Percentiles rank a stretch among this genome's conserved stretches.
Conservation (phyloP, 2,329 filamentous ascomycete genomes). For the Aspergillus calidoustus region DNA sequence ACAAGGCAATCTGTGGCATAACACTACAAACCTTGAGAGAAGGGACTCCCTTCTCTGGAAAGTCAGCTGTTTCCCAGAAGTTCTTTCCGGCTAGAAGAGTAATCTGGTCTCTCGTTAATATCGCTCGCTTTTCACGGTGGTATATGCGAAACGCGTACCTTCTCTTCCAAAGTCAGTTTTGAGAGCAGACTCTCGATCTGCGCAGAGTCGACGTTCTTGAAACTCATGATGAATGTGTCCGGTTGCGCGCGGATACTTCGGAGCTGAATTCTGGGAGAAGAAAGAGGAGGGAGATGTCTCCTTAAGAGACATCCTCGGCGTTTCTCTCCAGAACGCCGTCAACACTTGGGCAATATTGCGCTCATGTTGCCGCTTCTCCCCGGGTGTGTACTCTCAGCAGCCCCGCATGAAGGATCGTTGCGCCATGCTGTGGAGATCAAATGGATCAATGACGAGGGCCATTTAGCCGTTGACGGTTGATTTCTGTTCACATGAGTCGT, state of each 20-base stretch:
- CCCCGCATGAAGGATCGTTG: constrained; percentile 4
- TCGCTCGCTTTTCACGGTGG: background rate
- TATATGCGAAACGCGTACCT: background rate
- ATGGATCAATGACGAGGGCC: background rate
- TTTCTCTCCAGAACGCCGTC: too few relatives aligned
- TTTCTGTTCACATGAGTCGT: background rate
- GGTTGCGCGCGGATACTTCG: background rate
- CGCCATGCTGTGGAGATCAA: constrained; percentile 3
- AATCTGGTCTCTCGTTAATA: constrained; percentile 3
- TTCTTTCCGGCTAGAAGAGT: constrained; percentile 12
- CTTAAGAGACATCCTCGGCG: background rate
- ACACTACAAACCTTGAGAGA: constrained; percentile 8
- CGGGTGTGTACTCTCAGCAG: background rate
- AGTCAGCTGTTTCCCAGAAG: constrained; percentile 12
- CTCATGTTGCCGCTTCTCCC: background rate
- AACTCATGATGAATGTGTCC: constrained; percentile 1
- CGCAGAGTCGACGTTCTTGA: constrained; percentile 2
- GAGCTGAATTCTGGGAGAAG: background rate
- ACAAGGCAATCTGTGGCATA: background rate
- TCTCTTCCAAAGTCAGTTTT: constrained; percentile 9
- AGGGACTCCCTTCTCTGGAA: constrained; percentile 11
- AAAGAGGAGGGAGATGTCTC: background rate
- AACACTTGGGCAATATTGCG: too few relatives aligned
- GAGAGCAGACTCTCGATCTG: constrained; percentile 10
- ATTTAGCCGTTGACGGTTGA: background rate